Conservation (phyloP, 2,329 filamentous ascomycete genomes). For the Trichophyton rubrum region DNA sequence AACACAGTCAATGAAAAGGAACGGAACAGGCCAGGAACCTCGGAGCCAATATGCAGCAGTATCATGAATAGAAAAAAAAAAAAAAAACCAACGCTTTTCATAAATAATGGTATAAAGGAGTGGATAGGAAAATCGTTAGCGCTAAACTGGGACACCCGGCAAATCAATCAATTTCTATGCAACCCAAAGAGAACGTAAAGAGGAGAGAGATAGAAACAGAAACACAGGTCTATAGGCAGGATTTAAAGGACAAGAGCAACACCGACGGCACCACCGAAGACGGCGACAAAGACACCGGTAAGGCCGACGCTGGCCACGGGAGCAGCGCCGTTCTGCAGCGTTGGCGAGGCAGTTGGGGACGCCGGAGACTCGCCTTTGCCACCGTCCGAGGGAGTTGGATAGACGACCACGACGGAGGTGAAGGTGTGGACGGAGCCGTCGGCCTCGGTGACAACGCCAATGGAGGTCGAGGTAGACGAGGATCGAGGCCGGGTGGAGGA, state of each 20-base stretch:
- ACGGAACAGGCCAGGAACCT: not conserved
- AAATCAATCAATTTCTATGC: not conserved
- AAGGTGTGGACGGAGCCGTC: conserved; percentile 33
- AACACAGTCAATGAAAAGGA: not conserved
- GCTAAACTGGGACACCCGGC: not conserved
- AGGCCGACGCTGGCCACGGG: conserved; percentile 20
- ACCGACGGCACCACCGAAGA: conserved; percentile 31
- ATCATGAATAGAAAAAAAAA: not conserved
- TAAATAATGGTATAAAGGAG: not conserved
- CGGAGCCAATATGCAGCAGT: not conserved
- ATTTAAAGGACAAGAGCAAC: conserved; percentile 28
- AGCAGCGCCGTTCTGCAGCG: conserved; percentile 30
- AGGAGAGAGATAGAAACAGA: not conserved
- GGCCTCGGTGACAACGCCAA: conserved; percentile 30
- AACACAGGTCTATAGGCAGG: not conserved
- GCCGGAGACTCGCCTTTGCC: conserved; percentile 14
- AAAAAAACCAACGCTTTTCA: not conserved
- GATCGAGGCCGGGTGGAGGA: conserved; percentile 6
- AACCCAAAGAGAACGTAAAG: not conserved
- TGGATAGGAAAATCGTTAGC: not conserved
- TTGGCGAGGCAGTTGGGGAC: conserved; percentile 19
- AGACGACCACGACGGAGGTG: conserved; percentile 35
- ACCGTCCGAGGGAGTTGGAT: conserved; percentile 21
- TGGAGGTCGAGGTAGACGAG: conserved; percentile 21
- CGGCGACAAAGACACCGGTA: conserved; percentile 25